These are phyloP conservation scores for Nevesoporus exiguus DNA, from an alignment of 768 basidiomycete genomes.

Conservation along the genomic window DNA sequence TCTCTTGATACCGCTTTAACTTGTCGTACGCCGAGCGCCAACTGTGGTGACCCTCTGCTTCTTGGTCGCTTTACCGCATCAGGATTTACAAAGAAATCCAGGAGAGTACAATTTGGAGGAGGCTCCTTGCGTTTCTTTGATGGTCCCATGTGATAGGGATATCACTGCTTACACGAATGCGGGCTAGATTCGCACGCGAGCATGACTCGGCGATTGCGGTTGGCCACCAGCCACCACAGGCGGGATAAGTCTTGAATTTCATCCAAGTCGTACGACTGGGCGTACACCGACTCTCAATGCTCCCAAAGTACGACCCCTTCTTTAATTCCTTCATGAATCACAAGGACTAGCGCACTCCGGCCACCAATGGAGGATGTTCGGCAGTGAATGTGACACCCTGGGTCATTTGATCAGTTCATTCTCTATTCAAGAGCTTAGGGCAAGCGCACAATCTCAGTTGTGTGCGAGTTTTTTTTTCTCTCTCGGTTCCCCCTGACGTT, in stretches of 20 bases:
- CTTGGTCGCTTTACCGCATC: slow-evolving; percentile 23
- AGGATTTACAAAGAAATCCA: slow-evolving; percentile 42
- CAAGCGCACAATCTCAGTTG: not conserved
- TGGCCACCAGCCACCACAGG: too few species aligned
- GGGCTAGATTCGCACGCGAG: not conserved
- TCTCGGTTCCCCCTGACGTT: not conserved
- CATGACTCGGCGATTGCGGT: too few species aligned
- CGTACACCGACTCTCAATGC: too few species aligned
- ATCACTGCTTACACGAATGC: too few species aligned
- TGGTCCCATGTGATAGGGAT: slow-evolving; percentile 31
- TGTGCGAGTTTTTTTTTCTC: not conserved
- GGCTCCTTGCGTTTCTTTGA: slow-evolving; percentile 35
- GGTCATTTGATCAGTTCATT: too few species aligned
- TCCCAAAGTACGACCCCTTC: too few species aligned
- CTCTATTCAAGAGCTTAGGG: not conserved
- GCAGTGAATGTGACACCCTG: too few species aligned
- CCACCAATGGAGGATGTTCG: not conserved
- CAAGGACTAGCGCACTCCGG: not conserved
- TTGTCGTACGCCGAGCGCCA: not conserved
- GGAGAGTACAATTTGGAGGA: slow-evolving; percentile 38
- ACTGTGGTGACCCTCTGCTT: slow-evolving; percentile 6
- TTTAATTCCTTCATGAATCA: too few species aligned
- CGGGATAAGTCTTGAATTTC: too few species aligned
- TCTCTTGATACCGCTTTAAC: slow-evolving; percentile 28
- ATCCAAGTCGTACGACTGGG: too few species aligned